phyloP scores from a whole-genome alignment of 768 basidiomycete species.

The Pulveroboletus frians region DNA sequence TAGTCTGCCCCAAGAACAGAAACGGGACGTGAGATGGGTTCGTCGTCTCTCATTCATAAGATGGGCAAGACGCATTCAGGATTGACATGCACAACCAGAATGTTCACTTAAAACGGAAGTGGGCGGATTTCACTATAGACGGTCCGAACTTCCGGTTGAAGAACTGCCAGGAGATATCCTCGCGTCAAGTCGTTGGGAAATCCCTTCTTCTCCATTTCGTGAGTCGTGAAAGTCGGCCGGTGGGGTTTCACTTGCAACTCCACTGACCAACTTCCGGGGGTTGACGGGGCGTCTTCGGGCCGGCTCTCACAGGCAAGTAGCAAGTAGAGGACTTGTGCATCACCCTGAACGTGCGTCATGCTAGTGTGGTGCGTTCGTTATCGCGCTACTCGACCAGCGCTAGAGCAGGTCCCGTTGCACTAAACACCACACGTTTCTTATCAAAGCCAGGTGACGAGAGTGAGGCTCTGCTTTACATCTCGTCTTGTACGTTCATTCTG shows the following conservation, averaged over 20 bases:
- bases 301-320: neutral
- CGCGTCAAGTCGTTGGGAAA: neutral
- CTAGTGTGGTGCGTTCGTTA: neutral
- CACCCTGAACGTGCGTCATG: neutral
- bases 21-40: neutral
- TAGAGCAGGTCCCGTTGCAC: neutral
- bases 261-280: neutral
- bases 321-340: neutral
- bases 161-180: neutral
- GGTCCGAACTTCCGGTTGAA: too few relatives aligned
- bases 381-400: neutral
- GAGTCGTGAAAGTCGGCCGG: neutral
- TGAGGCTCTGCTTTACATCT: neutral
- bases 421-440: neutral
- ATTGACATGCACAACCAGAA: neutral
- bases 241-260: neutral
- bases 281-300: neutral
- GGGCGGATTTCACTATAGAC: neutral
- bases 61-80: neutral
- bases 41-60: neutral
- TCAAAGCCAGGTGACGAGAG: neutral
- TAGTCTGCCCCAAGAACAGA: too few relatives aligned
- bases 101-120: neutral
- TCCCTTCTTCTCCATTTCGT: neutral
- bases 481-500: neutral